Conservation (phyloP, 352 stramenopile species). For the Plasmopara muralis region DNA sequence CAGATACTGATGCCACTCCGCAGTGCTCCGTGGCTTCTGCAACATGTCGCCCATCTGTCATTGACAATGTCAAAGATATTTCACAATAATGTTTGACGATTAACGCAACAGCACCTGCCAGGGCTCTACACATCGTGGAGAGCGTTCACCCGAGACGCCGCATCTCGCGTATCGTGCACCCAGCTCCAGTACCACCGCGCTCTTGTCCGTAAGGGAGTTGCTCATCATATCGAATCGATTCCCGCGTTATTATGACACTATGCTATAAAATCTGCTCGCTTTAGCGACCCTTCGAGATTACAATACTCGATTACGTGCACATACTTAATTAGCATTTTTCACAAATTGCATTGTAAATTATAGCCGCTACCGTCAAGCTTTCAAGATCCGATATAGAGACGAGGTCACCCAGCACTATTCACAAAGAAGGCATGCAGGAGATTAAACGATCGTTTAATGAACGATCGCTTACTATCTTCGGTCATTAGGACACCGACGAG, state of each 20-base stretch:
- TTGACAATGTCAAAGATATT: not conserved
- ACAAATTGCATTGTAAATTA: no score
- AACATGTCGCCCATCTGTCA: constrained; percentile 54
- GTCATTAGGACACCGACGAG: no score
- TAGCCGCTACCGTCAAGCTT: no score
- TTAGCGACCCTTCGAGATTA: no score
- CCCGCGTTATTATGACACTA: constrained; percentile 6
- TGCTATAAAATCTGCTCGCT: no score
- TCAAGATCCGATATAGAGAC: no score
- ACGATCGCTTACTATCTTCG: no score
- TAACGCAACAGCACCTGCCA: constrained; percentile 45
- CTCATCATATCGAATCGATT: constrained; percentile 13
- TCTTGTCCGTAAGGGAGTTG: constrained; percentile 36
- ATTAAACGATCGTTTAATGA: no score
- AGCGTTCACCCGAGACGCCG: constrained; percentile 69
- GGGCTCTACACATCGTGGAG: constrained; percentile 50
- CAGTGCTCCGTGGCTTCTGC: constrained; percentile 18
- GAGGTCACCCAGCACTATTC: no score
- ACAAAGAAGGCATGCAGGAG: no score
- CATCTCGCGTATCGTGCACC: constrained; percentile 59
- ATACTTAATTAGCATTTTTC: no score
- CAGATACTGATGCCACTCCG: constrained; percentile 46
- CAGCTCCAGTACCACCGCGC: constrained; percentile 73
- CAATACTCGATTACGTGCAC: no score
- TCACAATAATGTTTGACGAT: not conserved